Evolutionary conservation across 1,284 basidiomycete genomes (phyloP).

Genomic region (Ganoderma lucidum): DNA sequence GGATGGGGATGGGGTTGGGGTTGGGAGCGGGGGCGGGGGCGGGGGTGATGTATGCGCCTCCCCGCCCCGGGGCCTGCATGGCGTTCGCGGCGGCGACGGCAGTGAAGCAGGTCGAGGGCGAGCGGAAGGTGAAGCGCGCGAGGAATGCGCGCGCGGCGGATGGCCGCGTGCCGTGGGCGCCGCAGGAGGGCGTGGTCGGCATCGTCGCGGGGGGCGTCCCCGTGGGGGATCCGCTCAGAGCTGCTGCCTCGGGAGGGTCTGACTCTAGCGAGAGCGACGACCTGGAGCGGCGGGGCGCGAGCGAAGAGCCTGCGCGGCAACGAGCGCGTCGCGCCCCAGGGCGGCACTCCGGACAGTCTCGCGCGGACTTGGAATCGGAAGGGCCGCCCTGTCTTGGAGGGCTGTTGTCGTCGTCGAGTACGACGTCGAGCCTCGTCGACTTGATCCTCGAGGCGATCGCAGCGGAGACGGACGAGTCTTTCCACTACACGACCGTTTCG

Average conservation of each 20-base stretch:
- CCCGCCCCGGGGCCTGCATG: background rate
- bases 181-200: background rate
- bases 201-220: background rate
- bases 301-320: background rate
- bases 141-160: background rate
- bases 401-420: slow-evolving; percentile 7
- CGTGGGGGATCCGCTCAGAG: background rate
- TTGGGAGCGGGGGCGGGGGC: background rate
- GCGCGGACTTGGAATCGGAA: background rate
- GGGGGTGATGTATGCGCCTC: background rate
- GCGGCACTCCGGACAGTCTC: background rate
- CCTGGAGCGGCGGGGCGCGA: background rate
- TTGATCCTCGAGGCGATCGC: slow-evolving; percentile 17
- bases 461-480: slow-evolving; percentile 11
- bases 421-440: slow-evolving; percentile 13
- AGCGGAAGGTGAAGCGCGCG: background rate
- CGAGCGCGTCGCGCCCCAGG: background rate
- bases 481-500: background rate
- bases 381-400: background rate
- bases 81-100: background rate
- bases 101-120: background rate
- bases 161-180: background rate
- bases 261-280: background rate
- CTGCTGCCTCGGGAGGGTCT: background rate
- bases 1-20: background rate